A percentile compares a stretch with the other conserved stretches of the same genome.
Conservation (phyloP, 202 grass and related monocot genomes). For the Dendrocalamus latiflorus region DNA sequence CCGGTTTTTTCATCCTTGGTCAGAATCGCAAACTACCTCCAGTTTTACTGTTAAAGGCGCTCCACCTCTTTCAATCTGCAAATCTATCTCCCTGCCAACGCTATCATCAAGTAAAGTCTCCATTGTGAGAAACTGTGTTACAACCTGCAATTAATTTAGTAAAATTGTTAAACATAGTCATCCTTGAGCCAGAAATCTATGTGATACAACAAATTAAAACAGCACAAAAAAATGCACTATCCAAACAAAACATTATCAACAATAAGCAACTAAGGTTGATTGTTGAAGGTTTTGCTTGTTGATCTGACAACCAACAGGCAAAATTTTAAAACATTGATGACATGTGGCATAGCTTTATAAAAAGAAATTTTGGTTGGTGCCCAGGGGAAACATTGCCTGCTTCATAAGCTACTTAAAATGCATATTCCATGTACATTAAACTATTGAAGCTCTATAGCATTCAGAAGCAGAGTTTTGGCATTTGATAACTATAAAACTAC, state of each 20-base stretch:
- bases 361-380: neutral
- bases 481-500: neutral
- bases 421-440: neutral
- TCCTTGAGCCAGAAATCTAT: neutral
- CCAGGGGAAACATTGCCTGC: neutral
- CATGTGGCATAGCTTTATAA: neutral
- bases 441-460: neutral
- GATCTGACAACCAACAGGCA: neutral
- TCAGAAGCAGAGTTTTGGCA: neutral
- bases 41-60: conserved; percentile 58
- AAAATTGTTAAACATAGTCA: conserved; percentile 1
- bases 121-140: conserved; percentile 92
- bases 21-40: conserved; percentile 52
- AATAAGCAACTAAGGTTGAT: neutral
- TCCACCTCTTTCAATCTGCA: conserved; percentile 94
- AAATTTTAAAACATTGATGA: neutral
- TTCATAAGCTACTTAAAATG: conserved; percentile 4
- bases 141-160: conserved; percentile 55
- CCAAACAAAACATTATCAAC: neutral
- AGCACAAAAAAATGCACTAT: neutral
- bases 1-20: no score
- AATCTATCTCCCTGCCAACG: conserved; percentile 63
- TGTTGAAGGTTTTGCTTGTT: neutral
- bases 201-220: neutral
- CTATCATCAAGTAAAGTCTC: conserved; percentile 91